phyloP scores from a whole-genome alignment of 352 stramenopile genomes.

The Globisporangium recalcitrans region DNA sequence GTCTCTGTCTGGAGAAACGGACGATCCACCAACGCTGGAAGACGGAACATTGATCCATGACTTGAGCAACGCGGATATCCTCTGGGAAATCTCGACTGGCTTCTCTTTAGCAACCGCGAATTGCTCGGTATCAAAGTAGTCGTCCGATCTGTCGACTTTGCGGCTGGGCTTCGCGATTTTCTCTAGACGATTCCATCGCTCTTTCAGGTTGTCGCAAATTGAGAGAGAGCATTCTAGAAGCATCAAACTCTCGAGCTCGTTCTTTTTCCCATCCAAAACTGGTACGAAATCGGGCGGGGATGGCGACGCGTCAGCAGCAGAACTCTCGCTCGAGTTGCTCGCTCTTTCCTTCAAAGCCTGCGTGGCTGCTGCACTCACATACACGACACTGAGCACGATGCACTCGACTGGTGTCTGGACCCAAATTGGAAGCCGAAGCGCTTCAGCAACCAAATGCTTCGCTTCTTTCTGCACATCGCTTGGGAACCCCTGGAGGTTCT shows the following conservation, averaged over 20 bases:
- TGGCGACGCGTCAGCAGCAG: not conserved
- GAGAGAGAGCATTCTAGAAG: conserved; percentile 54
- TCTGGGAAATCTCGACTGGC: conserved; percentile 47
- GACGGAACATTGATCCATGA: conserved; percentile 44
- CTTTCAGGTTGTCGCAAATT: conserved; percentile 51
- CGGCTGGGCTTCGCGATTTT: conserved; percentile 37
- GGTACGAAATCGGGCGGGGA: conserved; percentile 44
- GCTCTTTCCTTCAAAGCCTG: conserved; percentile 27
- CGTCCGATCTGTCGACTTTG: conserved; percentile 15
- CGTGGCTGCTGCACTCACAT: conserved; percentile 55
- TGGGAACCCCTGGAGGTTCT: conserved; percentile 19
- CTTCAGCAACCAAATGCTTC: conserved; percentile 54
- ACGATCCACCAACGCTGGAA: not conserved
- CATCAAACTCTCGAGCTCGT: conserved; percentile 38
- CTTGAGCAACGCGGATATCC: conserved; percentile 49
- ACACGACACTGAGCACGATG: conserved; percentile 60
- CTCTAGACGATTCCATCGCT: conserved; percentile 58
- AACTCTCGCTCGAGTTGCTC: not conserved
- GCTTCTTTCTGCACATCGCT: conserved; percentile 60
- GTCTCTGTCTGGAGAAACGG: conserved; percentile 13
- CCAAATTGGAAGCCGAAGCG: conserved; percentile 58
- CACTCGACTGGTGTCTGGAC: conserved; percentile 54
- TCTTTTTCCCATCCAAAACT: conserved; percentile 31
- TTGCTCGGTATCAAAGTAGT: conserved; percentile 52
- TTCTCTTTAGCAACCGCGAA: conserved; percentile 51